Evolutionary conservation across 164 flowering plant species (phyloP).

Genomic region (Berberis vulgaris): DNA sequence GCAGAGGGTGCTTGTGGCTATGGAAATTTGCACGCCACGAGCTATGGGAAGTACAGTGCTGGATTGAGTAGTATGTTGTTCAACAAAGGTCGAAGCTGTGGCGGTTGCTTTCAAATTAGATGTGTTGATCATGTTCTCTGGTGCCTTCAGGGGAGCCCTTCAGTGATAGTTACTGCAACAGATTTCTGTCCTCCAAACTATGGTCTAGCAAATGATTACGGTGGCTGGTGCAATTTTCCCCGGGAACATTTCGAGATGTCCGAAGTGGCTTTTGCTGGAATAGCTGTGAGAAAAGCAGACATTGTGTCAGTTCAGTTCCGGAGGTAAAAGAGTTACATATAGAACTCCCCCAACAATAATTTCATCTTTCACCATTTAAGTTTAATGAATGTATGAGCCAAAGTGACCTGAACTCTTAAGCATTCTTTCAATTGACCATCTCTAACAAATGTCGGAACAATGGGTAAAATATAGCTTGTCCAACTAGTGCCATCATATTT

Average conservation of each 20-base stretch:
- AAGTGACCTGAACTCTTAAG: too few relatives aligned
- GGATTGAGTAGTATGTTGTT: slow-evolving; percentile 56
- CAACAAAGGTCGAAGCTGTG: slow-evolving; percentile 65
- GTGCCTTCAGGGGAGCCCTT: slow-evolving; percentile 71
- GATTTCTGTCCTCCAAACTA: slow-evolving; percentile 80
- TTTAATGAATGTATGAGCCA: too few relatives aligned
- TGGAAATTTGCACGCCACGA: slow-evolving; percentile 47
- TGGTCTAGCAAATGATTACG: slow-evolving; percentile 62
- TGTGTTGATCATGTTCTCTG: slow-evolving; percentile 61
- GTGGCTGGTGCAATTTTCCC: slow-evolving; percentile 87
- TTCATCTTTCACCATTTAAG: too few relatives aligned
- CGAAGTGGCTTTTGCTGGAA: slow-evolving; percentile 45
- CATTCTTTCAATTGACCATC: too few relatives aligned
- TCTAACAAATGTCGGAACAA: too few relatives aligned
- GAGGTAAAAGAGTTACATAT: slow-evolving; percentile 27
- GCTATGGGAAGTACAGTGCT: slow-evolving; percentile 53
- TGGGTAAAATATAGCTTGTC: too few relatives aligned
- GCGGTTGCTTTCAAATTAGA: slow-evolving; percentile 64
- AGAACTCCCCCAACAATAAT: background rate
- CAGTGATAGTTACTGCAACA: slow-evolving; percentile 57
- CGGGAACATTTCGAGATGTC: slow-evolving; percentile 74
- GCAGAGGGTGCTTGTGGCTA: slow-evolving; percentile 80
- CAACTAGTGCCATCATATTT: too few relatives aligned
- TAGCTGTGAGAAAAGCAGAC: slow-evolving; percentile 51
- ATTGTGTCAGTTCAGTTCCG: slow-evolving; percentile 66